phyloP scores from a whole-genome alignment of 371 early-diverging fungal species.

The Choanephora cucurbitarum region DNA sequence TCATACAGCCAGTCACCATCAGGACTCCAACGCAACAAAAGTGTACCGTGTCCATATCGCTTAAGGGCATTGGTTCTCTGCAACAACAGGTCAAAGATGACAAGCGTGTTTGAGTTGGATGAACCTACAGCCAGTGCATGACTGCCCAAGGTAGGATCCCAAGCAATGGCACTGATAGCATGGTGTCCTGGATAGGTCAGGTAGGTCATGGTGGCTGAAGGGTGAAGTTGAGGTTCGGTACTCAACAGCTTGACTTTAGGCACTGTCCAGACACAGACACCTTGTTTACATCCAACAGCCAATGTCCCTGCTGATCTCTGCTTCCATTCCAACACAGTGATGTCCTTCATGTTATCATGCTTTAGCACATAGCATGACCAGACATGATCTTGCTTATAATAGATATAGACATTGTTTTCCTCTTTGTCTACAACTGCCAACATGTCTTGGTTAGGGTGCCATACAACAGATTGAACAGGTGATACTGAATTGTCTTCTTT shows the following conservation, averaged over 20 bases:
- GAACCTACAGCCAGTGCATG: conserved; percentile 42
- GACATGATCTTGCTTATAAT: conserved; percentile 33
- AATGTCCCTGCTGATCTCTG: conserved; percentile 42
- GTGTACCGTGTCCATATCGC: conserved; percentile 38
- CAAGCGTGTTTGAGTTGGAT: conserved; percentile 23
- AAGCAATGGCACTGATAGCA: conserved; percentile 41
- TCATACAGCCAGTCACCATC: conserved; percentile 45
- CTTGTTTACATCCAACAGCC: conserved; percentile 59
- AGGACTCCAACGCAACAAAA: conserved; percentile 48
- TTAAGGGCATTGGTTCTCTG: conserved; percentile 33
- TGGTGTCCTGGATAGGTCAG: conserved; percentile 28
- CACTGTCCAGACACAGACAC: conserved; percentile 58
- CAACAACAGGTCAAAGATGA: conserved; percentile 37
- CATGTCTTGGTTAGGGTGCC: conserved; percentile 57
- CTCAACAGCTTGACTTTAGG: conserved; percentile 1
- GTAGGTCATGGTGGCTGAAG: conserved; percentile 34
- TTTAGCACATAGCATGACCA: conserved; percentile 48
- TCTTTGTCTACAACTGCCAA: conserved; percentile 54
- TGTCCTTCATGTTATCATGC: conserved; percentile 48
- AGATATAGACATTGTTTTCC: conserved; percentile 51
- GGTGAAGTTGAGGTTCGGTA: conserved; percentile 11
- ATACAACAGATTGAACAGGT: conserved; percentile 37
- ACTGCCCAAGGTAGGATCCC: conserved; percentile 51
- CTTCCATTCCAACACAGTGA: conserved; percentile 62
- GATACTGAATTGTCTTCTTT: neutral